Base-by-base conservation (phyloP, 1,284 basidiomycete genomes). In the Ceratobasidium sp. region DNA sequence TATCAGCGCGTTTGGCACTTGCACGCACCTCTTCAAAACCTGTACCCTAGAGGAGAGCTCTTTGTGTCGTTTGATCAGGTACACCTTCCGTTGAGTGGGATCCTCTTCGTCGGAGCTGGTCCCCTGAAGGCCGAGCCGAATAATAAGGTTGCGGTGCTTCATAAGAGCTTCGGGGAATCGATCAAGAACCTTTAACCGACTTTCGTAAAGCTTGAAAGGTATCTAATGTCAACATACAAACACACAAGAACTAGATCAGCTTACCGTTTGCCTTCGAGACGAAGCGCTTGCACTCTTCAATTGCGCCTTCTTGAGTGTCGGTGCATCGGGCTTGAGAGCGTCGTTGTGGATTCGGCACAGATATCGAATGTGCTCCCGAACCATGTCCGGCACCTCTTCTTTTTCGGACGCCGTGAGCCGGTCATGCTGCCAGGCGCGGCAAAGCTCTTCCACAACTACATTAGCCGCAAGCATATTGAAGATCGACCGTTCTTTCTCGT, bases 101-200 rank as follows among this genome's bases (percentile, higher is more conserved):
- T 62, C 32, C 40, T 62, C 59, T 43, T 62, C 37, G 15, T 62
- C 59, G 3, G 59, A 62, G 34, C 59, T 62, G 4, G 59, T 62
- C 3, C 59, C 59, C 17, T 37, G 34, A 40, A 62, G n/a, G 9
- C 59, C 59, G 9, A 62, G 59, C 29, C n/a, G 59, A 37, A 62
- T 34, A n/a, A 62, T 15, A 17, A 62, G 34, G 19, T 37, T 34
- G 19, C 59, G n/a, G 34, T 62, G 59, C 17, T 37, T 37, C 17
- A 34, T 13, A 22, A 62, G 59, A 13, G 59, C 2, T 4, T n/a
- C 6, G 3, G 59, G 59, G 15, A 62, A 62, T 1, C 59, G 59
- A 40, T 37, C 59, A 8, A 62, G 40, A 3, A 62, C 34, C n/a
- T 37, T 34, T 1, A 62, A 34, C 17, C 59, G 59, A 37, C 8